Percentiles rank a stretch among this genome's conserved stretches.
Evolutionary conservation across 2,329 filamentous ascomycete genomes (phyloP).

Genomic region (Colletotrichum abscissum): DNA sequence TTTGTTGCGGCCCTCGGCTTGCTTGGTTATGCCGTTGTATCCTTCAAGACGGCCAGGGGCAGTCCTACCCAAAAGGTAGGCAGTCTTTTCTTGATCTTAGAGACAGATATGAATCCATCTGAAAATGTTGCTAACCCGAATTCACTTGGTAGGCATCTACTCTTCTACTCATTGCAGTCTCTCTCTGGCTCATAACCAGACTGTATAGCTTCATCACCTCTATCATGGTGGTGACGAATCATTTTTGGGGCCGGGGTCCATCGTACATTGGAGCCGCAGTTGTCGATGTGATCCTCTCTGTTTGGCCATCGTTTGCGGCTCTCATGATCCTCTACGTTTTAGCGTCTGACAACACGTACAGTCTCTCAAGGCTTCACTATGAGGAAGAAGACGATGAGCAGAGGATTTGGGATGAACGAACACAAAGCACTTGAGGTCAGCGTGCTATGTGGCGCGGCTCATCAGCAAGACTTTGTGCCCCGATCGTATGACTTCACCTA

Average conservation of each 20-base stretch:
- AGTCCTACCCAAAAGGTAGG: slow-evolving; percentile 4
- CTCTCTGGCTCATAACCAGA: neutral
- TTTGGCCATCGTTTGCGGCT: neutral
- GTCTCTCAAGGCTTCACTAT: neutral
- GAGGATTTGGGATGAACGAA: neutral
- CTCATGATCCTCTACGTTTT: neutral
- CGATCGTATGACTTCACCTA: neutral
- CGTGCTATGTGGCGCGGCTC: neutral
- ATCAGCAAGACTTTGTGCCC: neutral
- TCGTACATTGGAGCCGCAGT: neutral
- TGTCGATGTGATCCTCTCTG: neutral
- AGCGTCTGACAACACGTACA: neutral
- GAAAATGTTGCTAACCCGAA: neutral
- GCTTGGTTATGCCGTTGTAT: slow-evolving; percentile 1
- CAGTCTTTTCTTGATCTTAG: neutral
- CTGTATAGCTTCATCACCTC: neutral
- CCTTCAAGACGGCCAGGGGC: neutral
- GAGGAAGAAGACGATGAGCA: neutral
- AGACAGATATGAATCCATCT: neutral
- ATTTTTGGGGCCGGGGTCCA: neutral
- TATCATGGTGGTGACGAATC: neutral
- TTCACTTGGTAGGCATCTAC: neutral
- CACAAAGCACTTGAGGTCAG: neutral
- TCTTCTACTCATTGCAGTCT: neutral
- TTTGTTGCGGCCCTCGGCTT: neutral